Base-by-base conservation (phyloP, 768 basidiomycete species). In the Boletus vinaceobasis region DNA sequence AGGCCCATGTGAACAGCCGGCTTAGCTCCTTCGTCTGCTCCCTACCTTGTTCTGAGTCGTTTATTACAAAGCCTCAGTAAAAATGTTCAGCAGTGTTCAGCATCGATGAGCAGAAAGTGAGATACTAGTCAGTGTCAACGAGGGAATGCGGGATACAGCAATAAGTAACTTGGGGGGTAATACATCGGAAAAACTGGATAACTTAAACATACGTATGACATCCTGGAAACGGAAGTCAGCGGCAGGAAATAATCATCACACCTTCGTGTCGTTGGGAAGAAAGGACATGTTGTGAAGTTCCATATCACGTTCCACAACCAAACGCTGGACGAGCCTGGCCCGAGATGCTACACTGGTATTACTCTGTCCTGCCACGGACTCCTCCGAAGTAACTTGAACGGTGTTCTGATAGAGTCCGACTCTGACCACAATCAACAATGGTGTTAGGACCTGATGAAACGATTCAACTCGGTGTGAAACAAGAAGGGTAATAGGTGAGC, bases 351-450 rank as follows among this genome's bases (percentile, higher is more conserved):
- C 10, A 6, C 35, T 43, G 11, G 15, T 2, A 10, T 19, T 21
- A 21, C 50, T 59, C 14, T 59, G 44, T 15, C 39, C 38, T 14
- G 33, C 10, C 38, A 10, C 15, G 26, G 44, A 48, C 2, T 5
- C 10, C 31, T 36, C 44, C 13, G 57, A 46, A 19, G 6, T 1
- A 32, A 23, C 23, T 23, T 23, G 23, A 23, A 32, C 2, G 29
- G n/a, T 29, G n/a, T 21, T 35, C 8, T 35, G 58, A 29, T 60
- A 33, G 29, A 61, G 42, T 27, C 60, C 60, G 1, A 50, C 51
- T 37, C 60, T 52, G 14, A 61, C 60, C 11, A 61, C 60, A 8
- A 61, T 61, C 52, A 62, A 44, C 19, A 61, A 53, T 4, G 60
- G 60, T n/a, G 60, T 62, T 1, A 60, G 23, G 32, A 60, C 53